A percentile compares a stretch with the other conserved stretches of the same genome.
Evolutionary conservation across 192 early-diverging fungal species (phyloP).

Genomic region (Gamsiella multidivaricata): DNA sequence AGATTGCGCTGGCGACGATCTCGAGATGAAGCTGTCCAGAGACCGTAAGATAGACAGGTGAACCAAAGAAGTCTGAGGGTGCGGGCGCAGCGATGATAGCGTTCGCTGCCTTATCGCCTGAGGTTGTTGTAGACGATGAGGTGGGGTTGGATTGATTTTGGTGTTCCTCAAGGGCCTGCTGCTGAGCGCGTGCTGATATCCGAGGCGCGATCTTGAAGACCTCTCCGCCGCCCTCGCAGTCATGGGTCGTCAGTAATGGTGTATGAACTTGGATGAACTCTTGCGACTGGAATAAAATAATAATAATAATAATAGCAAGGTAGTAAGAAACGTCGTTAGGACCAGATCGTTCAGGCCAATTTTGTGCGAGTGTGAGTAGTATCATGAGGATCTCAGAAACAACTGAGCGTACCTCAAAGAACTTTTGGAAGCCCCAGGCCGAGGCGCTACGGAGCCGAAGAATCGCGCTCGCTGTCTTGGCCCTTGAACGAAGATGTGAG

Average conservation of each 20-base stretch:
- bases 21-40: constrained; percentile 90
- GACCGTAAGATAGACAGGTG: constrained; percentile 82
- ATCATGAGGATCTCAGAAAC: background rate
- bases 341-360: no score
- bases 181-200: constrained; percentile 41
- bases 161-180: constrained; percentile 8
- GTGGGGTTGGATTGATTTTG: background rate
- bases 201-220: constrained; percentile 71
- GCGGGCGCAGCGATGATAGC: constrained; percentile 20
- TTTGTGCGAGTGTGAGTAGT: no score
- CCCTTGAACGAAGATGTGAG: constrained; percentile 78
- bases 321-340: no score
- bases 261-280: constrained; percentile 84
- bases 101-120: no score
- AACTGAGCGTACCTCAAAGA: constrained; percentile 69
- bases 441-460: constrained; percentile 77
- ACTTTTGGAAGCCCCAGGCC: constrained; percentile 74
- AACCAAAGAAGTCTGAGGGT: constrained; percentile 76
- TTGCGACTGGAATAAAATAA: constrained; percentile 58
- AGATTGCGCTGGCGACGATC: constrained; percentile 73
- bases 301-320: constrained; percentile 13
- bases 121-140: constrained; percentile 5
- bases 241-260: constrained; percentile 83
- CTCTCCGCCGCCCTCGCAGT: constrained; percentile 93
- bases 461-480: constrained; percentile 78